These are phyloP conservation scores for Thelonectria blattea DNA, from an alignment of 2,329 filamentous ascomycete species.

Conservation along the genomic window DNA sequence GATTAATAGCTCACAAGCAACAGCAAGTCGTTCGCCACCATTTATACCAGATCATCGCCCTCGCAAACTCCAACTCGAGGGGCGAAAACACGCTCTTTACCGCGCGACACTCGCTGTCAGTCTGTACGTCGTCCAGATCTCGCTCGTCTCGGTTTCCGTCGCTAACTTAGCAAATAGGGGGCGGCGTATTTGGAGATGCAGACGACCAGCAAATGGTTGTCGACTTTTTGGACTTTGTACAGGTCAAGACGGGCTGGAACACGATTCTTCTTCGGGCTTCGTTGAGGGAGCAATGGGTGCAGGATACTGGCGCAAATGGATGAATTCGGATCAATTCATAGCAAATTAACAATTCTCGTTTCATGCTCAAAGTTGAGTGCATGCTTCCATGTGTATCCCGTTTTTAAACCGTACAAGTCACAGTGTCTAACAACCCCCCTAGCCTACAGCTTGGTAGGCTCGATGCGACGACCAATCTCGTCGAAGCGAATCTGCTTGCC, in stretches of 20 bases:
- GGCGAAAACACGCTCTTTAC: slow-evolving; percentile 24
- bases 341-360: slow-evolving; percentile 2
- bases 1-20: background rate
- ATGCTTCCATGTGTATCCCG: background rate
- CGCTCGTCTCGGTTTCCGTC: background rate
- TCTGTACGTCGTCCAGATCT: slow-evolving; percentile 9
- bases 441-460: slow-evolving; percentile 19
- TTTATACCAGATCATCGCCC: slow-evolving; percentile 17
- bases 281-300: slow-evolving; percentile 21
- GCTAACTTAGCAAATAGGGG: slow-evolving; percentile 16
- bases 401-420: background rate
- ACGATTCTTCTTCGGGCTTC: slow-evolving; percentile 19
- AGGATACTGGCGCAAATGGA: slow-evolving; percentile 9
- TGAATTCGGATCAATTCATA: background rate
- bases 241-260: slow-evolving; percentile 25
- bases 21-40: slow-evolving; percentile 18
- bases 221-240: slow-evolving; percentile 23
- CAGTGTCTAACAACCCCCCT: background rate
- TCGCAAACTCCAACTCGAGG: slow-evolving; percentile 17
- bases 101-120: slow-evolving; percentile 19
- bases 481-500: slow-evolving; percentile 19
- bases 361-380: no score
- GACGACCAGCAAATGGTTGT: slow-evolving; percentile 25
- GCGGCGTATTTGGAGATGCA: slow-evolving; percentile 20
- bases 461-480: slow-evolving; percentile 19